Base-by-base conservation (phyloP, 495 filamentous ascomycete genomes). In the Bathelium albidoporum region DNA sequence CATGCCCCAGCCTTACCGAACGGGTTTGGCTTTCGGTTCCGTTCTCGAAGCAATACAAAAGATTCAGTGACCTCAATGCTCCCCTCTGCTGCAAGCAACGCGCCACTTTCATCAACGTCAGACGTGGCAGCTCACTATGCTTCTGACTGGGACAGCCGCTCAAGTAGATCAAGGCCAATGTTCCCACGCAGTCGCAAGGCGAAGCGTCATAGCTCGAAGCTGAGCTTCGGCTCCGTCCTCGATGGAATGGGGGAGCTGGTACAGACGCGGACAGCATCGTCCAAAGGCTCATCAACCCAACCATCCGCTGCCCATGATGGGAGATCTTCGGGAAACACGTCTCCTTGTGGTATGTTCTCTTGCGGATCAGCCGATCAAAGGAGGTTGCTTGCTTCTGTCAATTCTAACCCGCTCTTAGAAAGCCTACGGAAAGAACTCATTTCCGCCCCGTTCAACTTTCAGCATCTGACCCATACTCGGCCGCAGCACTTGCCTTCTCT, bases 391-490 rank as follows among this genome's bases (percentile, higher is more conserved):
- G 9, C 10, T 18, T 9, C 3, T 49, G 12, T 55, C 49, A 29
- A 28, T 11, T 24, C 29, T 5, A 55, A n/a, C 29, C 22, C 9
- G 26, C 24, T 55, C 9, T 11, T 11, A 55, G 49, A 55, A 24
- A 20, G 49, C 49, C 9, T 55, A 4, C 49, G 49, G 28, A 60
- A 60, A 22, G 58, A 36, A 16, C n/a, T 78, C 68, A 95, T 96
- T 59, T 96, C 91, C 0, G 84, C 82, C 26, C 91, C 91, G 4
- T 95, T 88, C 73, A 88, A 92, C 73, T 96, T 96, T 69, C 89
- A 92, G 67, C 91, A 95, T 73, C 74, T 96, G 53, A 88, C 87
- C 28, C 89, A 95, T 71, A 90, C 87, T 18, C 82, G 82, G 41
- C 84, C 81, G 26, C 76, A 85, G 16, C 82, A 88, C 62, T 79